A percentile compares a stretch with the other conserved stretches of the same genome.
These are phyloP conservation scores for Fusarium acutatum DNA, from an alignment of 2,329 filamentous ascomycete genomes.

Conservation along the genomic window DNA sequence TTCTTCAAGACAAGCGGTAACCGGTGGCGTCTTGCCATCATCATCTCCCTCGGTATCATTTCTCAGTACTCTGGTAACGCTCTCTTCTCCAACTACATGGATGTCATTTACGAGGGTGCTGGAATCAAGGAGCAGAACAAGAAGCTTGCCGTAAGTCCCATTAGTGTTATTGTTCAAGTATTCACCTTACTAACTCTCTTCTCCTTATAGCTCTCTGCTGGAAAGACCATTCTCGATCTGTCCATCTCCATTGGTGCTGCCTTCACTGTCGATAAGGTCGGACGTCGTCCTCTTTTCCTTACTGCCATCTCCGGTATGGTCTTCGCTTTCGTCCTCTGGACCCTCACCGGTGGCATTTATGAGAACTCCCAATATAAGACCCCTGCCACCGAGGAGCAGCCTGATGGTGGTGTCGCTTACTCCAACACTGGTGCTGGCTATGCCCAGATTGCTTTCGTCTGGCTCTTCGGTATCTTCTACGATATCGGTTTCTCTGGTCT, in stretches of 20 bases:
- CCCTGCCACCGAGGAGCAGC: slow-evolving; percentile 23
- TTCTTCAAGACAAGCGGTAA: slow-evolving; percentile 71
- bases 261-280: slow-evolving; percentile 58
- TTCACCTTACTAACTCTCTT: neutral
- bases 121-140: slow-evolving; percentile 66
- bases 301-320: slow-evolving; percentile 59
- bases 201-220: slow-evolving; percentile 52
- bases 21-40: slow-evolving; percentile 68
- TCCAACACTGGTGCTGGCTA: slow-evolving; percentile 58
- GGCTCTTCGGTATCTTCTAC: slow-evolving; percentile 67
- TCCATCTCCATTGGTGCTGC: slow-evolving; percentile 64
- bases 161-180: neutral
- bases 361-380: slow-evolving; percentile 50
- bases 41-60: slow-evolving; percentile 71
- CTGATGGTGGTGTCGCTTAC: slow-evolving; percentile 40
- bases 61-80: slow-evolving; percentile 75
- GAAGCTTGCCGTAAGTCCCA: slow-evolving; percentile 59
- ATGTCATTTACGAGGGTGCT: slow-evolving; percentile 67
- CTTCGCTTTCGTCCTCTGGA: slow-evolving; percentile 59
- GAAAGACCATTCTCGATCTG: slow-evolving; percentile 68
- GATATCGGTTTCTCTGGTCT: slow-evolving; percentile 68
- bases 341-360: slow-evolving; percentile 61
- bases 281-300: slow-evolving; percentile 64
- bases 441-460: slow-evolving; percentile 66
- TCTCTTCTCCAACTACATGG: slow-evolving; percentile 73